These are phyloP conservation scores for Tetragonia tetragonoides DNA, from an alignment of 148 eudicot species.

Conservation along the genomic window DNA sequence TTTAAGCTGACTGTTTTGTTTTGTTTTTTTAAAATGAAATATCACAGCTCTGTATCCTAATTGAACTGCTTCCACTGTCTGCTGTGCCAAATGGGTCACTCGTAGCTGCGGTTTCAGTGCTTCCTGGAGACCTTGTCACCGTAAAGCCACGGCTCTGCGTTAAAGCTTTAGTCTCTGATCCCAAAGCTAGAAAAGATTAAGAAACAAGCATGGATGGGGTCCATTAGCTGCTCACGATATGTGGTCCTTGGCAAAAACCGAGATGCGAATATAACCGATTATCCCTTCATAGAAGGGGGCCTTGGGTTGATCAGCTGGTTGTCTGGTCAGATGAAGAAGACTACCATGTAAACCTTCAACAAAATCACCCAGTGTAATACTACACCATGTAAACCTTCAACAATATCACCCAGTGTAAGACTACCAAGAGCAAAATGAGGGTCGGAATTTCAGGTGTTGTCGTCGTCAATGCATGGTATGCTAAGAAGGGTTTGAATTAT, in stretches of 20 bases:
- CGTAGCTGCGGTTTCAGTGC: slow-evolving; percentile 63
- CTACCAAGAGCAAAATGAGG: no score
- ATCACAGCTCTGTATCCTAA: slow-evolving; percentile 56
- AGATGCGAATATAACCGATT: no score
- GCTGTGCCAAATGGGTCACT: slow-evolving; percentile 49
- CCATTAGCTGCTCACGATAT: background rate
- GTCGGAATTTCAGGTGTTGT: no score
- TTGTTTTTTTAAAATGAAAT: background rate
- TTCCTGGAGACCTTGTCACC: slow-evolving; percentile 54
- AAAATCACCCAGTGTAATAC: no score
- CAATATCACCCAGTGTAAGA: no score
- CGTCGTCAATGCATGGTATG: no score
- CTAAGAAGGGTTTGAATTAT: background rate
- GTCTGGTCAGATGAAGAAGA: background rate
- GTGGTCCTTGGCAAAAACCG: background rate
- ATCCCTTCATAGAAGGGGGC: background rate
- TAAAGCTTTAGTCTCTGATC: slow-evolving; percentile 48
- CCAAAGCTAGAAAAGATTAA: slow-evolving; percentile 34
- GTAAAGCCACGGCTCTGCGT: slow-evolving; percentile 61
- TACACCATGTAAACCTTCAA: background rate
- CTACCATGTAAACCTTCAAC: background rate
- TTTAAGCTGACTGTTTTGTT: background rate
- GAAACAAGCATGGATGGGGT: background rate
- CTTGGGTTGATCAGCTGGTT: background rate
- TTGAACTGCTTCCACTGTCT: slow-evolving; percentile 67